Evolutionary conservation across 345 rosid species (phyloP).

Genomic region (Eutrema japonicum): DNA sequence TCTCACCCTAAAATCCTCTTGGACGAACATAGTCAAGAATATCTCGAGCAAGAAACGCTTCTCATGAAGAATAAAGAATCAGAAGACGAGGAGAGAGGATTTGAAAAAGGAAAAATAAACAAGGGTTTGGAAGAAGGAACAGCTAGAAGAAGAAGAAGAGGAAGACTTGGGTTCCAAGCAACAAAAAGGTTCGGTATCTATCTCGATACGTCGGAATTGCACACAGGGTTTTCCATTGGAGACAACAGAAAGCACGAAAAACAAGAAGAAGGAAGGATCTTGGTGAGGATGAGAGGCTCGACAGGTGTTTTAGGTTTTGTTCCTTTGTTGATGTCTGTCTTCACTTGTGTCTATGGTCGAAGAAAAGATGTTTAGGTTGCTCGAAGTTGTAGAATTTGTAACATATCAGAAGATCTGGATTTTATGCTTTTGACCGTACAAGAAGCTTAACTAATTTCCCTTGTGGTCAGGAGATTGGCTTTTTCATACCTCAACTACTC

Average conservation of each 20-base stretch:
- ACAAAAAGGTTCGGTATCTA: constrained; percentile 31
- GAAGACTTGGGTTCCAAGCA: constrained; percentile 38
- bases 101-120: background rate
- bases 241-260: background rate
- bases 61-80: background rate
- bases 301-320: constrained; percentile 24
- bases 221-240: constrained; percentile 34
- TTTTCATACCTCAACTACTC: no score
- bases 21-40: constrained; percentile 26
- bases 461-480: no score
- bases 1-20: constrained; percentile 16
- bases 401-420: background rate
- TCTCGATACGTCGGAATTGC: constrained; percentile 31
- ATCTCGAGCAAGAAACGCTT: constrained; percentile 22
- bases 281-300: constrained; percentile 30
- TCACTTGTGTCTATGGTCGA: constrained; percentile 18
- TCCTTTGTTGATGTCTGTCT: constrained; percentile 25
- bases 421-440: background rate
- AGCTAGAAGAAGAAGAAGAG: constrained; percentile 25
- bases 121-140: background rate
- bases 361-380: constrained; percentile 17
- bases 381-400: constrained; percentile 12
- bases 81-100: constrained; percentile 10
- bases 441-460: no score
- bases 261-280: constrained; percentile 9